Base-by-base conservation (phyloP, 768 basidiomycete genomes). In the Xerocomus spinulosus region DNA sequence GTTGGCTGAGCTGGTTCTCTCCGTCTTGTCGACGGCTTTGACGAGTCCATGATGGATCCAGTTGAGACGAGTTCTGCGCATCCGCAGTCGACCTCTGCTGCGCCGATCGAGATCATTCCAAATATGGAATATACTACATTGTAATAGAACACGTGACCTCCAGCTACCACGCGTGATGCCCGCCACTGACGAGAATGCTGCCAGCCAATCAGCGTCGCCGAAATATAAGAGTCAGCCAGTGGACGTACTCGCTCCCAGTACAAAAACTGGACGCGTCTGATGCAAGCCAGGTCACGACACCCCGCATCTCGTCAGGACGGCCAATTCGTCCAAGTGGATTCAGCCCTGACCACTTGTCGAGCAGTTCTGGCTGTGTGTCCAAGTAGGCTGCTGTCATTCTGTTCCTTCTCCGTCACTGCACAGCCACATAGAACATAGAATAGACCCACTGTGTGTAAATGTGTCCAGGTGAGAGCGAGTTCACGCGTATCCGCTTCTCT, bases 381-480 rank as follows among this genome's bases (percentile, higher is more conserved):
- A 89, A 69, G 64, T 79, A 83, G 20, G 78, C 81, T 55, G 82
- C 83, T 30, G 87, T 87, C 85, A 87, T 87, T 51, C 84, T 86
- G 49, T 14, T 13, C 20, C 21, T 7, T 34, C 49, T 5, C 23
- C 41, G 18, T 3, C 13, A 42, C 17, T 34, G 30, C 44, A 40
- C 56, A 64, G 50, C 34, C 20, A 29, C 34, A 4, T 10, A 28
- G 5, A 28, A 6, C 26, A 10, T 28, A 28, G 26, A 6, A 8
- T 7, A 62, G 70, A 34, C 7, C 14, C 48, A 85, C 82, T 71
- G 73, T 5, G 85, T 88, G 59, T 85, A 84, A 23, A 88, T 85
- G 58, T 86, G 77, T 3, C 87, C 86, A 0, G 86, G 86, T 9
- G 87, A 88, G 42, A 90, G 72, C 12, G 81, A 72, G 63, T 90